A percentile compares a stretch with the other conserved stretches of the same genome.
These are phyloP conservation scores for Alternaria viburni DNA, from an alignment of 2,329 filamentous ascomycete genomes.

Conservation along the genomic window DNA sequence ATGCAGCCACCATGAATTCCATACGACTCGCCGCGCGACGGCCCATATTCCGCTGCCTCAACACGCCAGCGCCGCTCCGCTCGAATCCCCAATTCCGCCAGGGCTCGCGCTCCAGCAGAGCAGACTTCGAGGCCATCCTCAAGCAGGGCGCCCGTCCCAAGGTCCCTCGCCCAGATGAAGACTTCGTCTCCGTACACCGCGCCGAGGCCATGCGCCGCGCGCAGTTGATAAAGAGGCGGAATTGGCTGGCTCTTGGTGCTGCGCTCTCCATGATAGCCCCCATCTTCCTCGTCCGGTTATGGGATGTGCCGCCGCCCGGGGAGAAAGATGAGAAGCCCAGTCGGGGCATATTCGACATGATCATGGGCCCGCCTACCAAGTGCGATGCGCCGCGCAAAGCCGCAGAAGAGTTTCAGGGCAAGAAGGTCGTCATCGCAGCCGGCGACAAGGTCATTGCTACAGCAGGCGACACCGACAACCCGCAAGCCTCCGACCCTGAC, in stretches of 20 bases:
- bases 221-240: constrained; percentile 32
- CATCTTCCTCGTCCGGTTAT: constrained; percentile 42
- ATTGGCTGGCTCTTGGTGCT: constrained; percentile 44
- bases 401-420: constrained; percentile 57
- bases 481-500: constrained; percentile 50
- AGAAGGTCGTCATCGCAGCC: constrained; percentile 65
- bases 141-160: constrained; percentile 12
- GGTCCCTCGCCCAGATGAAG: constrained; percentile 24
- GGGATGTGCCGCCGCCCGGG: constrained; percentile 35
- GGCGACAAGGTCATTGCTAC: constrained; percentile 65
- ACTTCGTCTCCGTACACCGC: constrained; percentile 45
- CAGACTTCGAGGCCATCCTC: constrained; percentile 22
- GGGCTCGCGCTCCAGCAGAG: constrained; percentile 20
- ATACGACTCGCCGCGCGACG: constrained; percentile 39
- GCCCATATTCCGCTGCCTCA: constrained; percentile 38
- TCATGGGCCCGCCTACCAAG: constrained; percentile 34
- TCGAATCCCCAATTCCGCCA: constrained; percentile 23
- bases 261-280: constrained; percentile 47
- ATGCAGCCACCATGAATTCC: constrained; percentile 36
- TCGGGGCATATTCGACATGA: constrained; percentile 31
- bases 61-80: constrained; percentile 19
- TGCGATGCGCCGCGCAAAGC: constrained; percentile 38
- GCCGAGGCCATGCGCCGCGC: constrained; percentile 39
- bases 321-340: constrained; percentile 28
- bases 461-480: constrained; percentile 38